Base-by-base conservation (phyloP, 306 rosid genomes). In the Cicer judaicum region DNA sequence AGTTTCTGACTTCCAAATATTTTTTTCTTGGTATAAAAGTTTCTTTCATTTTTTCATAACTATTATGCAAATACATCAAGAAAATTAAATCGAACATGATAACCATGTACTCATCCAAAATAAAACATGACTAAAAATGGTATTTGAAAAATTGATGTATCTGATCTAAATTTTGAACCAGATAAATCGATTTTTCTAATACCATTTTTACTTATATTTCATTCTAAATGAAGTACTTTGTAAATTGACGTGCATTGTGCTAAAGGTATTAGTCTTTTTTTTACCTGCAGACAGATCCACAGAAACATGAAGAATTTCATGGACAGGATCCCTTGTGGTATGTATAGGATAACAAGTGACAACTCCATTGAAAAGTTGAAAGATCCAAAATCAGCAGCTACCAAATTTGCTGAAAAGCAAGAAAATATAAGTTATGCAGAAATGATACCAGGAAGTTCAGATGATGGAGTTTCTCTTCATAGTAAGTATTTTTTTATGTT, bases 371-470 rank as follows among this genome's bases (percentile, higher is more conserved):
- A 84, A 21, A 75, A 11, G 70, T 29, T 84, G 56, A 88, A 89
- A 78, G 84, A 77, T 9, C 85, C 86, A 12, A 84, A 64, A 72
- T 19, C 57, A 71, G 12, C 12, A 56, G 78, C 24, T 66, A 12
- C 64, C 65, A 79, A 75, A 56, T 52, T 13, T 50, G 53, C 42
- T 1, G 70, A 75, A 29, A 72, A 52, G 49, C 65, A 48, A 29
- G 81, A 46, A 73, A 77, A 75, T 41, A 69, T 86, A 50, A 80
- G 54, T 79, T 88, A 89, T 68, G 61, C 60, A 24, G 94, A 88
- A 78, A 88, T 90, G 94, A 65, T 86, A 65, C 96, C 83, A 7
- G 95, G 90, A 81, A 85, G 85, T 77, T 68, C 86, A 55, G 87
- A 81, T 7, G 82, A 83, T 39, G 79, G 75, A 76, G 18, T 24